A percentile compares a stretch with the other conserved stretches of the same genome.
phyloP scores from a whole-genome alignment of 73 alveolate species.

The Tetrahymena thermophila region DNA sequence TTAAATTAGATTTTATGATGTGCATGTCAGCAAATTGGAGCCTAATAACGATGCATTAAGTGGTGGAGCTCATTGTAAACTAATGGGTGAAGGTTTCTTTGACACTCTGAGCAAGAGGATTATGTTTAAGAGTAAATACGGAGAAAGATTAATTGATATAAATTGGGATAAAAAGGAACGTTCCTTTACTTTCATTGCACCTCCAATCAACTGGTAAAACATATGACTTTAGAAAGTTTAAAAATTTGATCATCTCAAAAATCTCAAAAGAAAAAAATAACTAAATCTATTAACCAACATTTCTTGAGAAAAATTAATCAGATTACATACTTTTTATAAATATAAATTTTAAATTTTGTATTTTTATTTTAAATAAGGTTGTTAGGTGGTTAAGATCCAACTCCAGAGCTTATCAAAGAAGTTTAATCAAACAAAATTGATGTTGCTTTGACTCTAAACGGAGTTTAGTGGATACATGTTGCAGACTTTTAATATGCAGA shows the following conservation, averaged over 20 bases:
- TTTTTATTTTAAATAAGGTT: constrained; percentile 30
- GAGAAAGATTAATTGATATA: constrained; percentile 88
- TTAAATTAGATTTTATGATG: constrained; percentile 64
- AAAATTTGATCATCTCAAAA: too few species aligned
- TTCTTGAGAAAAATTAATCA: too few species aligned
- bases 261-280: too few species aligned
- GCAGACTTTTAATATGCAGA: constrained; percentile 82
- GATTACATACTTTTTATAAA: too few species aligned
- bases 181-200: constrained; percentile 77
- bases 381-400: constrained; percentile 83
- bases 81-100: constrained; percentile 91
- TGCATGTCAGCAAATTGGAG: constrained; percentile 56
- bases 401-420: constrained; percentile 69
- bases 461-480: constrained; percentile 89
- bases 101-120: constrained; percentile 91
- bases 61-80: constrained; percentile 82
- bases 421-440: constrained; percentile 62
- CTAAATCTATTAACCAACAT: too few species aligned
- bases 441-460: constrained; percentile 81
- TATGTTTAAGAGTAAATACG: constrained; percentile 71
- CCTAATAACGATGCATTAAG: constrained; percentile 92
- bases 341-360: background rate
- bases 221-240: too few species aligned
- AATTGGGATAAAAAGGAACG: constrained; percentile 92
- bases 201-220: constrained; percentile 78